phyloP scores from a whole-genome alignment of 495 filamentous ascomycete genomes.

The Penicillium desertorum region DNA sequence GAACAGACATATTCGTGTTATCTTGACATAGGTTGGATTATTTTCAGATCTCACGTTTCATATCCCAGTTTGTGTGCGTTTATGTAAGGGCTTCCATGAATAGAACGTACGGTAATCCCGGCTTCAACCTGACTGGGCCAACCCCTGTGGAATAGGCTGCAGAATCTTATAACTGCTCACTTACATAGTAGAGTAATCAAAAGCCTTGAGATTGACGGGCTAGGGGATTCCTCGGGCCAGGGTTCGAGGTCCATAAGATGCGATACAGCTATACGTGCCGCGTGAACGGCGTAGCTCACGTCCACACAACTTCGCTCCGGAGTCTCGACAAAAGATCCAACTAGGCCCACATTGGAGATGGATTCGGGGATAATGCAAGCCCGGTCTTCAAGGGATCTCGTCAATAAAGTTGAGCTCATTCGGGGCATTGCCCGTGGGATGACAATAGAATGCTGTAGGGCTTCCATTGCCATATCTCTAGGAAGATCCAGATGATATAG shows the following conservation, averaged over 20 bases:
- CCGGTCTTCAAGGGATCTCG: constrained; percentile 8
- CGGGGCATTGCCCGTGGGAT: constrained; percentile 27
- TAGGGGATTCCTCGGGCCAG: background rate
- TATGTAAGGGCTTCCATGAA: too few relatives aligned
- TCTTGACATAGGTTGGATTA: too few relatives aligned
- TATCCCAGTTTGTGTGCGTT: too few relatives aligned
- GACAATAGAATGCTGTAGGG: constrained; percentile 1
- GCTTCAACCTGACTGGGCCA: too few relatives aligned
- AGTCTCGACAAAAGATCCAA: constrained; percentile 20
- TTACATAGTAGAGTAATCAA: too few relatives aligned
- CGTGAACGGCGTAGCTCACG: constrained; percentile 9
- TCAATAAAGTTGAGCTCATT: constrained; percentile 18
- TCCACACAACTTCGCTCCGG: constrained; percentile 13
- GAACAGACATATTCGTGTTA: too few relatives aligned
- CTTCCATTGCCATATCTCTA: background rate
- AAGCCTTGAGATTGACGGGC: too few relatives aligned
- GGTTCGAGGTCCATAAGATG: constrained; percentile 10
- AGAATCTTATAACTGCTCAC: too few relatives aligned
- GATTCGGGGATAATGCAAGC: constrained; percentile 13
- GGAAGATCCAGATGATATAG: constrained; percentile 30
- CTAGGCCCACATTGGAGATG: constrained; percentile 14
- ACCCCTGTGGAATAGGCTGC: too few relatives aligned
- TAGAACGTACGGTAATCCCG: too few relatives aligned
- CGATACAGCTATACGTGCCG: constrained; percentile 13
- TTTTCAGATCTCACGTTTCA: too few relatives aligned